phyloP scores from a whole-genome alignment of 1,284 basidiomycete genomes.

The Bjerkandera adusta region DNA sequence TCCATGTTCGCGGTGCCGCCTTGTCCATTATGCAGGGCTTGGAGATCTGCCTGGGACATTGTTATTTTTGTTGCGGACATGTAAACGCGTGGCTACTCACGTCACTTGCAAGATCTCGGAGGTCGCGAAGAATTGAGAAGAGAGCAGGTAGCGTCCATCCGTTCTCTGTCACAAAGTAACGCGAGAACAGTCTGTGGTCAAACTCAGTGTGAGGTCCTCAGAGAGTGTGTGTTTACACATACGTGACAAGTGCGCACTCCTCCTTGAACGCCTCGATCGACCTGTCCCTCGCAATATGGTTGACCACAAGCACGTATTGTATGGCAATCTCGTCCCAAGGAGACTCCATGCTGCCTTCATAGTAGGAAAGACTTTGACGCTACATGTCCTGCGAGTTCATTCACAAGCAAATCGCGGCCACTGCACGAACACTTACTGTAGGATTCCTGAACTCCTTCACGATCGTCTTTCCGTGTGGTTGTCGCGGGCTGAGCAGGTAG shows the following conservation, averaged over 20 bases:
- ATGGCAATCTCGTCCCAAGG: conserved; percentile 85
- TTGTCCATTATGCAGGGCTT: conserved; percentile 55
- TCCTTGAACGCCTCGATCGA: conserved; percentile 75
- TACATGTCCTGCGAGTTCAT: conserved; percentile 26
- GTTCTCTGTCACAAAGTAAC: conserved; percentile 73
- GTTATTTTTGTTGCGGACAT: neutral
- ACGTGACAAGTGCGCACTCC: conserved; percentile 38
- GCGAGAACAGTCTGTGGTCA: conserved; percentile 59
- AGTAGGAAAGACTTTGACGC: conserved; percentile 50
- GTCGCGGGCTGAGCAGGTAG: conserved; percentile 69
- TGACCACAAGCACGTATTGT: conserved; percentile 72
- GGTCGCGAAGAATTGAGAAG: conserved; percentile 76
- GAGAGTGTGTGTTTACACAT: conserved; percentile 17
- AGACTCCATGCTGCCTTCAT: conserved; percentile 58
- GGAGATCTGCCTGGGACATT: conserved; percentile 57
- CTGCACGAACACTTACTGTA: conserved; percentile 42
- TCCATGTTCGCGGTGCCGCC: conserved; percentile 78
- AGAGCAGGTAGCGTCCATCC: conserved; percentile 83
- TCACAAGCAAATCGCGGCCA: neutral
- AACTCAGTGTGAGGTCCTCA: neutral
- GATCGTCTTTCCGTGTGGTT: conserved; percentile 69
- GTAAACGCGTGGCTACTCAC: conserved; percentile 36
- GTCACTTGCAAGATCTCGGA: conserved; percentile 79
- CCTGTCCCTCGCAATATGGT: conserved; percentile 62
- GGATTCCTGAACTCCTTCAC: conserved; percentile 70